Evolutionary conservation across 345 rosid species (phyloP), one percentile per base, ranked within the genome.

Genomic region (Pistacia integerrima): DNA sequence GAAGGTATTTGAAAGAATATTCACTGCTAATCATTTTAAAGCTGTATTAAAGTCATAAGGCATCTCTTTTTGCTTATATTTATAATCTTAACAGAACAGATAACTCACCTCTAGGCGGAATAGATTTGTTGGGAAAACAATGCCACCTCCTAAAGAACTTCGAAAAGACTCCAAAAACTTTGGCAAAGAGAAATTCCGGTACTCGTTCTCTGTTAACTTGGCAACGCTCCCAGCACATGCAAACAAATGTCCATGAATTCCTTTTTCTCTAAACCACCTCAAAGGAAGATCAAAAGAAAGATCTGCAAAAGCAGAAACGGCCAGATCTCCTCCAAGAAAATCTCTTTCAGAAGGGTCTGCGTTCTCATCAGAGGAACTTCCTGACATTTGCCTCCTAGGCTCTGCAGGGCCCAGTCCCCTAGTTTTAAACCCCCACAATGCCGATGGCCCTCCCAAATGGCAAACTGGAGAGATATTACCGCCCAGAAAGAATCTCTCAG

Each of bases 401-500:
- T 96, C 97, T 13, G 86, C 84, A 56, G 94, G 98, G 70, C 99
- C 98, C 70, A 92, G 62, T 66, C 98, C 99, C 83, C 95, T 91
- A 8, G 90, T 81, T 68, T 84, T 85, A 71, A 91, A 96, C 57
- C 98, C 99, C 91, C 97, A 90, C 51, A 96, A 72, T 36, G 98
- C 88, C 2, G 85, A 75, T 66, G 99, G 99, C 64, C 97, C 98
- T 72, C 97, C 97, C 74, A 92, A 74, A 56, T 86, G 52, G 64
- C 94, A 86, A 51, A 96, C 80, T 56, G 99, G 98, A 77, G 97
- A 96, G 55, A 87, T 71, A 84, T 89, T 93, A 38, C 99, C 99
- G 56, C 98, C 99, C 84, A 93, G 75, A 87, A 88, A 96, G 87
- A 93, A 91, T 74, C 93, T 93, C 84, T 96, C 99, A 17, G 95